Conservation (phyloP, 495 filamentous ascomycete species). For the Aspergillus nidulans region DNA sequence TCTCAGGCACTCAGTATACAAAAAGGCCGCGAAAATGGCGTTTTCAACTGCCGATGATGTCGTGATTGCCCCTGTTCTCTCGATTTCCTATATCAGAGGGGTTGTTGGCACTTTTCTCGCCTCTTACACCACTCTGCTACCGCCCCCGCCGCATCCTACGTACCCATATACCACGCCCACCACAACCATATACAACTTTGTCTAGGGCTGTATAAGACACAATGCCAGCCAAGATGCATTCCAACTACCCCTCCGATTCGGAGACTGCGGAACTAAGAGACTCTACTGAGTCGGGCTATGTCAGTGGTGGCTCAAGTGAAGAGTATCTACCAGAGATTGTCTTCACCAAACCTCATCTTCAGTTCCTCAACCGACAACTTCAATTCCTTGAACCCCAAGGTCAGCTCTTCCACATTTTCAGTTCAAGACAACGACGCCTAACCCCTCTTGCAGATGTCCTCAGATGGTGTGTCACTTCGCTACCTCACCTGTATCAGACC, state of each 20-base stretch:
- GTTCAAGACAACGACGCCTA: constrained; percentile 15
- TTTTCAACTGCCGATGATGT: constrained; percentile 26
- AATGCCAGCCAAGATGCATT: constrained; percentile 41
- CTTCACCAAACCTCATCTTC: constrained; percentile 85
- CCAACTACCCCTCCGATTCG: constrained; percentile 35
- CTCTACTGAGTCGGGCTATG: constrained; percentile 81
- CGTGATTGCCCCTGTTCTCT: constrained; percentile 31
- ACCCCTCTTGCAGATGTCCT: constrained; percentile 63
- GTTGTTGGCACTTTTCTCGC: constrained; percentile 21
- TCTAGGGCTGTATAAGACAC: constrained; percentile 15
- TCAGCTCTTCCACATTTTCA: constrained; percentile 25
- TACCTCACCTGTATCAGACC: constrained; percentile 90
- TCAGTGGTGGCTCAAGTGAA: constrained; percentile 64
- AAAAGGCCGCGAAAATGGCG: constrained; percentile 22
- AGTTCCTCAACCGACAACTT: constrained; percentile 83
- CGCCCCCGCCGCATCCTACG: constrained; percentile 13
- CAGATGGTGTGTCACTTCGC: constrained; percentile 83
- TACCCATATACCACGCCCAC: not conserved
- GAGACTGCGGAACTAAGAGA: constrained; percentile 38
- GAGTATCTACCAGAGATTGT: constrained; percentile 67
- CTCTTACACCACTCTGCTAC: constrained; percentile 13
- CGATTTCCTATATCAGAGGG: constrained; percentile 30
- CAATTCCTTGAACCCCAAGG: constrained; percentile 74
- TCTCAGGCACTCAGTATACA: no score
- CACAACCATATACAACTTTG: not conserved